Evolutionary conservation across 176 grass and related monocot genomes (phyloP), one percentile per base, ranked within the genome.

Genomic region (Musa itinerans): DNA sequence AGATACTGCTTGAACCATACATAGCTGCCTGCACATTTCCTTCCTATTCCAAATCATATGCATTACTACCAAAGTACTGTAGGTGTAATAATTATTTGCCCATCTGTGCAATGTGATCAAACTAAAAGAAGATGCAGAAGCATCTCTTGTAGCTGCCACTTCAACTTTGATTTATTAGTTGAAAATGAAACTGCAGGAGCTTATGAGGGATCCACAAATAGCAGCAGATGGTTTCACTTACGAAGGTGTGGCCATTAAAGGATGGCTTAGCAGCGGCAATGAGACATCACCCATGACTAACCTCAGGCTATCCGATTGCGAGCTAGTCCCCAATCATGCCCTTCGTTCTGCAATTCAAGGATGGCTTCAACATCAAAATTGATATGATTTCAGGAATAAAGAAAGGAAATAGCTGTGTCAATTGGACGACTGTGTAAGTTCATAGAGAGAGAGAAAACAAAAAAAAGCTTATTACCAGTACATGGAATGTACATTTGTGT

Each of bases 221-320:
- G 89, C 93, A 53, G 89, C 81, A 65, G 93, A 96, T 79, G 93
- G 93, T 22, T 96, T 92, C 83, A 86, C 92, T 5, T 96, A 96
- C 72, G 92, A 96, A 83, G 92, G 78, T 51, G 78, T 86, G 70
- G 89, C 89, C 29, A 90, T 96, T 63, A 22, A n/a, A 43, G 89
- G 80, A 78, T 96, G 93, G 93, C 62, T 92, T 0, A 1, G 68
- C 17, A 56, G 55, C 50, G 89, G 85, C 0, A 85, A 76, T 20
- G 78, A 86, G 64, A 96, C 89, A 23, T 96, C 93, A 16, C 93
- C 93, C 1, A 96, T 92, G 89, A 96, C 93, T 20, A 96, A 96
- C 84, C 85, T 96, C 1, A 90, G 81, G 73, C 87, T 96, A 17
- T 72, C 79, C 5, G 67, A 57, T 52, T 51, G 21, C 3, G 83